Conservation (phyloP, 2,329 filamentous ascomycete genomes). For the Aspergillus ochraceoroseus region DNA sequence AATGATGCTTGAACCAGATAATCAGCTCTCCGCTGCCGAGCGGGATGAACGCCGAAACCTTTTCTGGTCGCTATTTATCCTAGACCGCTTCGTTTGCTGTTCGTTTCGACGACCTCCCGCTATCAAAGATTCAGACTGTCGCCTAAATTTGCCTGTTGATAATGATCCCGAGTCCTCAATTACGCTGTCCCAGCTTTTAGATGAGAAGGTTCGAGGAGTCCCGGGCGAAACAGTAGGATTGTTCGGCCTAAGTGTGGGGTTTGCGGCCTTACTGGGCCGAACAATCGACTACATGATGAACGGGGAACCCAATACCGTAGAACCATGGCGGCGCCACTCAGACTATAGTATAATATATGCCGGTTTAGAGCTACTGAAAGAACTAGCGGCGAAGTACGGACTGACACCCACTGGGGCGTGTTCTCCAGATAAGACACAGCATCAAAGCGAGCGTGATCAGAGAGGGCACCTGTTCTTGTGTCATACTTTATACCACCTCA, state of each 20-base stretch:
- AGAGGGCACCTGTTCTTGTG: slow-evolving; percentile 25
- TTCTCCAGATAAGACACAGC: no score
- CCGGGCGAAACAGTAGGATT: slow-evolving; percentile 12
- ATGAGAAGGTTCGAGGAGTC: not conserved
- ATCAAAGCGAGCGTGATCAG: no score
- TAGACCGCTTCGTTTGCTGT: slow-evolving; percentile 38
- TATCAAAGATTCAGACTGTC: slow-evolving; percentile 34
- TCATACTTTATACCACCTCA: slow-evolving; percentile 22
- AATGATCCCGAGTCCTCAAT: not conserved
- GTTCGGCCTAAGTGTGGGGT: slow-evolving; percentile 20
- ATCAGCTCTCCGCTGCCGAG: slow-evolving; percentile 19
- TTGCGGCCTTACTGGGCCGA: slow-evolving; percentile 19
- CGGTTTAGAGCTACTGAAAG: slow-evolving; percentile 18
- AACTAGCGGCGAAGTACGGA: no score
- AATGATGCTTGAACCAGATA: slow-evolving; percentile 32
- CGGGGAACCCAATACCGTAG: slow-evolving; percentile 4
- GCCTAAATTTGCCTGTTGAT: slow-evolving; percentile 28
- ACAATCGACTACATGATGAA: slow-evolving; percentile 22
- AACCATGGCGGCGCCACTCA: slow-evolving; percentile 18
- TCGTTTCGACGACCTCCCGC: slow-evolving; percentile 34
- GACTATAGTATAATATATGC: slow-evolving; percentile 15
- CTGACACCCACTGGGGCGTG: slow-evolving; percentile 15
- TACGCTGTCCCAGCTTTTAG: slow-evolving; percentile 14
- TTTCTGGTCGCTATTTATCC: slow-evolving; percentile 41
- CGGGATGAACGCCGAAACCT: slow-evolving; percentile 35